Evolutionary conservation across 1,139 yeast species (phyloP).

Genomic region (Debaryomyces nepalensis): DNA sequence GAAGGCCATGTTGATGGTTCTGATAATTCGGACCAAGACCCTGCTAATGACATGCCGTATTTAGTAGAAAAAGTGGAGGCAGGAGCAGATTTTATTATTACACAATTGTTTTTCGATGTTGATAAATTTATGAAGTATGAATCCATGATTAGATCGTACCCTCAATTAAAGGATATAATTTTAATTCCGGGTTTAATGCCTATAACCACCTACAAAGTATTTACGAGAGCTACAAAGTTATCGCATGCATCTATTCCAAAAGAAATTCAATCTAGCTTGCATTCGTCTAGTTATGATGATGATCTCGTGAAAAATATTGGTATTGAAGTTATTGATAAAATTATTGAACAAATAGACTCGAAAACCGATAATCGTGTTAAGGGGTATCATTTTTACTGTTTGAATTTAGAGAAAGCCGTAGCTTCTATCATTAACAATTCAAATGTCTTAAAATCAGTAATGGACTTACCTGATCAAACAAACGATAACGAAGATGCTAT

Average conservation of each 20-base stretch:
- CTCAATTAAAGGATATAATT: constrained; percentile 51
- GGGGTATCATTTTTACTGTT: constrained; percentile 89
- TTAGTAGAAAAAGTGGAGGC: constrained; percentile 88
- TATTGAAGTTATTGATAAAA: constrained; percentile 68
- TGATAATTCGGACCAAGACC: constrained; percentile 61
- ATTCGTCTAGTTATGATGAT: constrained; percentile 73
- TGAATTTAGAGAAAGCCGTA: constrained; percentile 87
- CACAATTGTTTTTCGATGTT: constrained; percentile 81
- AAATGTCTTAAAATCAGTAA: constrained; percentile 42
- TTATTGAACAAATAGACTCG: constrained; percentile 59
- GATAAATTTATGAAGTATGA: constrained; percentile 46
- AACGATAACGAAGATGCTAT: constrained; percentile 35
- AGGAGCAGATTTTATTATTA: constrained; percentile 90
- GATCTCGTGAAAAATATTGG: constrained; percentile 85
- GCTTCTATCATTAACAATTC: constrained; percentile 80
- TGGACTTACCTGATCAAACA: constrained; percentile 23
- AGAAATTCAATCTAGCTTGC: constrained; percentile 43
- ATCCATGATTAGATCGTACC: constrained; percentile 34
- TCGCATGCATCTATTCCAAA: constrained; percentile 87
- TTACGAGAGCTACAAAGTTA: constrained; percentile 85
- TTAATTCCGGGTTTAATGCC: constrained; percentile 96
- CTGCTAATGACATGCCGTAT: constrained; percentile 59
- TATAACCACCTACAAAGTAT: constrained; percentile 84
- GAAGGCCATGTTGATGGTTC: constrained; percentile 94
- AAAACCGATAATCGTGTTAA: constrained; percentile 60